Conservation (phyloP, 2,329 filamentous ascomycete genomes). For the Colletotrichum brevisporum region DNA sequence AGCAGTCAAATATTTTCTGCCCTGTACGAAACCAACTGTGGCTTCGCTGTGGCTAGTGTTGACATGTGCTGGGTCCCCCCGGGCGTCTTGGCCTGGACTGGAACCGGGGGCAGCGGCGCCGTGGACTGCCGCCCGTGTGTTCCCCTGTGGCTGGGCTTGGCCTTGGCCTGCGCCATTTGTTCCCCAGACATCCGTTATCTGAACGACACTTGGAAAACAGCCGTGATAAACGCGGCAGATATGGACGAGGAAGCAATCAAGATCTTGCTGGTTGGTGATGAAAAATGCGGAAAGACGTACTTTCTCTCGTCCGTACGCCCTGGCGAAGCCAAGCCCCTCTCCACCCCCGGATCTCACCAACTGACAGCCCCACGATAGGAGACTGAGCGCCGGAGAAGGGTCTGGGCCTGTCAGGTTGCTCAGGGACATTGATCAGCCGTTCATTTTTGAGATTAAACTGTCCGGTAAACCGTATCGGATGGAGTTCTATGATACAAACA, state of each 20-base stretch:
- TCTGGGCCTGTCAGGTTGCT: slow-evolving; percentile 63
- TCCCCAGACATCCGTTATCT: slow-evolving; percentile 32
- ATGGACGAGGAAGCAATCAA: slow-evolving; percentile 66
- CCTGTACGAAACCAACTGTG: slow-evolving; percentile 12
- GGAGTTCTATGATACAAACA: slow-evolving; percentile 72
- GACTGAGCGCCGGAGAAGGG: slow-evolving; percentile 64
- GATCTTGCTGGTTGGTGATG: slow-evolving; percentile 72
- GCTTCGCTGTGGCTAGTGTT: slow-evolving; percentile 23
- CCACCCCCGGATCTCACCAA: slow-evolving; percentile 11
- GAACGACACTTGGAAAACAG: slow-evolving; percentile 15
- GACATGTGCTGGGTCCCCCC: slow-evolving; percentile 34
- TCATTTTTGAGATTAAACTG: slow-evolving; percentile 67
- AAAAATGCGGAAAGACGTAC: slow-evolving; percentile 71
- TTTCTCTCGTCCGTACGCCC: slow-evolving; percentile 69
- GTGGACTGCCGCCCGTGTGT: slow-evolving; percentile 4
- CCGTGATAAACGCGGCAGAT: background rate
- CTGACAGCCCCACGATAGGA: slow-evolving; percentile 52
- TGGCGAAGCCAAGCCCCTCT: background rate
- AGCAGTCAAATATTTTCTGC: background rate
- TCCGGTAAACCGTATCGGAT: slow-evolving; percentile 61
- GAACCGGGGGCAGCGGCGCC: slow-evolving; percentile 12
- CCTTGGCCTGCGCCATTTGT: slow-evolving; percentile 39
- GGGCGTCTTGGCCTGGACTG: background rate
- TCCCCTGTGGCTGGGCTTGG: background rate
- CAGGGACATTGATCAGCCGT: slow-evolving; percentile 72